A percentile compares a stretch with the other conserved stretches of the same genome.
Evolutionary conservation across 495 filamentous ascomycete genomes (phyloP).

Genomic region (Rhizodiscina lignyota): DNA sequence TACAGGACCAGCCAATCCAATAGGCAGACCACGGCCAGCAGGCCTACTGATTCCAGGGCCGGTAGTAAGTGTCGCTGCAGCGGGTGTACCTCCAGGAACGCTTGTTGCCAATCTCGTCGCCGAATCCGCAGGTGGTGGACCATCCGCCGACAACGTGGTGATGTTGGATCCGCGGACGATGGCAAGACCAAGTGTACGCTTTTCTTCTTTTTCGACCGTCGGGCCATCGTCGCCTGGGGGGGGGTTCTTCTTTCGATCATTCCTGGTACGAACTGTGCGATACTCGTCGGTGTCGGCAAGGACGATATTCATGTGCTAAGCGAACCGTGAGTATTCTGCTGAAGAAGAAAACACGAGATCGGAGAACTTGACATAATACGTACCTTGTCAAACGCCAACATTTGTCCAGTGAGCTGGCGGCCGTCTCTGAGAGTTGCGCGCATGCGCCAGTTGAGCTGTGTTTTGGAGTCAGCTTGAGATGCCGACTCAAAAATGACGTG

Average conservation of each 20-base stretch:
- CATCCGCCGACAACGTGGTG: slow-evolving; percentile 86
- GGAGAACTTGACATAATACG: slow-evolving; percentile 2
- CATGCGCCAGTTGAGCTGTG: slow-evolving; percentile 99
- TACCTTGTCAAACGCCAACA: slow-evolving; percentile 97
- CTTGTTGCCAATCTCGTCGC: slow-evolving; percentile 72
- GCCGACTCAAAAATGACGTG: neutral
- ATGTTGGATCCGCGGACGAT: slow-evolving; percentile 91
- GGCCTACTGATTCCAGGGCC: slow-evolving; percentile 86
- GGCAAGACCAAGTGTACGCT: slow-evolving; percentile 84
- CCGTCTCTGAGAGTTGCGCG: slow-evolving; percentile 88
- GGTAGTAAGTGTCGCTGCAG: slow-evolving; percentile 46
- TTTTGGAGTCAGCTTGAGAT: slow-evolving; percentile 16
- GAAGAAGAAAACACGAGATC: slow-evolving; percentile 1
- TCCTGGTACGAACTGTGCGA: slow-evolving; percentile 48
- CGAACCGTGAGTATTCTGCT: slow-evolving; percentile 4
- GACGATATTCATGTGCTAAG: slow-evolving; percentile 96
- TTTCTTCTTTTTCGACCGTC: slow-evolving; percentile 80
- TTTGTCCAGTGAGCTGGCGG: slow-evolving; percentile 90
- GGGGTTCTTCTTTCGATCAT: slow-evolving; percentile 67
- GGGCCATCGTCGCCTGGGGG: slow-evolving; percentile 35
- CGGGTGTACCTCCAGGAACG: slow-evolving; percentile 47
- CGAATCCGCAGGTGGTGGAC: slow-evolving; percentile 89
- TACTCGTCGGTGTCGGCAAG: slow-evolving; percentile 99
- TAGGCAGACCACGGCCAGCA: slow-evolving; percentile 77
- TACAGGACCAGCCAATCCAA: slow-evolving; percentile 77